Base-by-base conservation (phyloP, 78 protist genomes). In the Dictyostelium capitatum region DNA sequence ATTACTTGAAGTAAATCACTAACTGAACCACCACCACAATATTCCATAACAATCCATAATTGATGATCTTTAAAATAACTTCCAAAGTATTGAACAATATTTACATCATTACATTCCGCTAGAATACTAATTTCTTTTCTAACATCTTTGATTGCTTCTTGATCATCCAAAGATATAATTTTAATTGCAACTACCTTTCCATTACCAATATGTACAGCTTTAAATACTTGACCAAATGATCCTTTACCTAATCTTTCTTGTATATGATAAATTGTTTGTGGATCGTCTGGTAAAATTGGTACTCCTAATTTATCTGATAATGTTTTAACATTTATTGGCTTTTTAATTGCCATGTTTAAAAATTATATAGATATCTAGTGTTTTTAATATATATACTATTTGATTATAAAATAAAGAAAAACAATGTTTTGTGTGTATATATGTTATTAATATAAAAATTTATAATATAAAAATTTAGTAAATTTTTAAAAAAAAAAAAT, bases 31-130 rank as follows among this genome's bases (percentile, higher is more conserved):
- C 99, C 99, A 0, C 93, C 97, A 47, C 97, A 83, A 62, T 87
- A 99, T 80, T 99, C 99, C 99, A 98, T 98, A 4, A 98, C 95
- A 4, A 98, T 98, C 95, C 90, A 90, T 12, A 90, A 57, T 47
- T 82, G 89, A 47, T 90, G 95, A 59, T 82, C 95, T 70, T 82
- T 80, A 62, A 90, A 90, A 67, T 90, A 82, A 50, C 95, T 90
- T 3, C 89, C 90, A 74, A 48, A 81, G 47, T 80, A 80, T 59
- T 69, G 67, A 6, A 90, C 89, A 23, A 90, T 82, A 57, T 90
- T 81, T 51, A 74, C 30, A n/a, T 90, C 89, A 20, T 81, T 82
- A 47, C 93, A 87, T 50, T 87, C 93, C 2, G 93, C 82, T 19
- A 87, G 56, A 50, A 87, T 87, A 2, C 67, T 50, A 5, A 87